Base-by-base conservation (phyloP, 345 rosid genomes). In the Melaleuca quinquenervia region DNA sequence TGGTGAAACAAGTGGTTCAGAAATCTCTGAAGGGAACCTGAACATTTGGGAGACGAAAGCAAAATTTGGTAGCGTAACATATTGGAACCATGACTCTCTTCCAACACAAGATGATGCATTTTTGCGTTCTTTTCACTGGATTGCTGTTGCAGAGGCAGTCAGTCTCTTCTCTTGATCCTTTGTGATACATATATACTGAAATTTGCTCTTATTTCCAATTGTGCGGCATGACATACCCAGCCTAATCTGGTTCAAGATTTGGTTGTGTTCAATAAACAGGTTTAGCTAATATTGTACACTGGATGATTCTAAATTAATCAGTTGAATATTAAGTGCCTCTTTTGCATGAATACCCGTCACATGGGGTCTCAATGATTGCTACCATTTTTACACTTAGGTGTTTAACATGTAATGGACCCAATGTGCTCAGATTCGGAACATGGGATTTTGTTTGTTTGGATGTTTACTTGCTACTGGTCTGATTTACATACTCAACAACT, bases 31-130 rank as follows among this genome's bases (percentile, higher is more conserved):
- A 82, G 89, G 62, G 56, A 83, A 88, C 85, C 86, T 87, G 18
- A 85, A 87, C 87, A 85, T 90, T 86, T 97, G 98, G 99, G 95
- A 97, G 87, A 89, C 41, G 83, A 94, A 91, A 86, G 99, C 98
- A 1, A 93, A 89, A 83, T 97, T 96, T 83, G 93, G 92, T 85
- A 92, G 93, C 52, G 76, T 96, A 84, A 91, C 98, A 14, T 96
- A 93, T 87, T 97, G 99, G 99, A 97, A 97, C 90, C 96, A 94
- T 75, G 98, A 96, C 85, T 88, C 13, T 84, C 86, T 91, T 85
- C 99, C 99, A 85, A 94, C 98, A 20, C 91, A 91, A 87, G 94
- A 95, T 26, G 99, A 97, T 90, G 88, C 92, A 14, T 89, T 97
- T 82, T 29, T 91, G 74, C 96, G 98, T 21, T 91, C 95, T 83